A percentile compares a stretch with the other conserved stretches of the same genome.
Conservation (phyloP, 2,329 filamentous ascomycete species). For the Alternaria gaisen region DNA sequence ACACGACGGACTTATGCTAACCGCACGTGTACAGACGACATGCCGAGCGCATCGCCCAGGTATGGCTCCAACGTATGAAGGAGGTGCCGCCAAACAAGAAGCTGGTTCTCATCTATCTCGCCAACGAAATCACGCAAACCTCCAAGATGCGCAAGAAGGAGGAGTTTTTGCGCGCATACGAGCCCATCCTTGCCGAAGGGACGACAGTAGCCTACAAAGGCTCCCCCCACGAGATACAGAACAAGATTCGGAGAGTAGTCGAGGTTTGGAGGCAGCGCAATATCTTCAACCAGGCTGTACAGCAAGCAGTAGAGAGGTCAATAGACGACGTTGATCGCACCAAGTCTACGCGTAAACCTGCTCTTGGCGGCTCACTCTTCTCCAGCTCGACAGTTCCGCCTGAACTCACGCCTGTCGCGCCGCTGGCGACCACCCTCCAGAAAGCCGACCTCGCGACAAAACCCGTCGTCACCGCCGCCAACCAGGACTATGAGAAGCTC, state of each 20-base stretch:
- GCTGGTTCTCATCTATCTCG: conserved; percentile 90
- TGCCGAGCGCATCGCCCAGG: conserved; percentile 87
- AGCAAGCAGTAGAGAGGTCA: conserved; percentile 80
- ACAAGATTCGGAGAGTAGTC: conserved; percentile 85
- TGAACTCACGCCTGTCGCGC: conserved; percentile 79
- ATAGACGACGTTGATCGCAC: conserved; percentile 72
- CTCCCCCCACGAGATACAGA: conserved; percentile 80
- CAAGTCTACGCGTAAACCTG: conserved; percentile 63
- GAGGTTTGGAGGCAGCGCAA: conserved; percentile 91
- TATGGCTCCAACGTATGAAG: conserved; percentile 90
- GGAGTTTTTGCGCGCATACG: conserved; percentile 91
- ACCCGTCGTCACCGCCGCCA: conserved; percentile 73
- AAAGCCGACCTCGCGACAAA: conserved; percentile 76
- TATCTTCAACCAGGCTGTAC: conserved; percentile 84
- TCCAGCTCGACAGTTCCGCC: conserved; percentile 70
- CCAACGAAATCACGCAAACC: conserved; percentile 97
- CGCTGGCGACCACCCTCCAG: conserved; percentile 75
- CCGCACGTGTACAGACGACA: conserved; percentile 71
- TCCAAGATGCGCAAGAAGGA: conserved; percentile 91
- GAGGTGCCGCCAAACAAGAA: conserved; percentile 87
- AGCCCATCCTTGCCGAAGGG: conserved; percentile 91
- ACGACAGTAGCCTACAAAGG: conserved; percentile 90
- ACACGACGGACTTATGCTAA: conserved; percentile 26
- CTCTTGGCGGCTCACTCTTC: conserved; percentile 76
- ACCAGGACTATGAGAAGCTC: conserved; percentile 84